Evolutionary conservation across 208 protist genomes (phyloP).

Genomic region (Herpetomonas samuelpessoai): DNA sequence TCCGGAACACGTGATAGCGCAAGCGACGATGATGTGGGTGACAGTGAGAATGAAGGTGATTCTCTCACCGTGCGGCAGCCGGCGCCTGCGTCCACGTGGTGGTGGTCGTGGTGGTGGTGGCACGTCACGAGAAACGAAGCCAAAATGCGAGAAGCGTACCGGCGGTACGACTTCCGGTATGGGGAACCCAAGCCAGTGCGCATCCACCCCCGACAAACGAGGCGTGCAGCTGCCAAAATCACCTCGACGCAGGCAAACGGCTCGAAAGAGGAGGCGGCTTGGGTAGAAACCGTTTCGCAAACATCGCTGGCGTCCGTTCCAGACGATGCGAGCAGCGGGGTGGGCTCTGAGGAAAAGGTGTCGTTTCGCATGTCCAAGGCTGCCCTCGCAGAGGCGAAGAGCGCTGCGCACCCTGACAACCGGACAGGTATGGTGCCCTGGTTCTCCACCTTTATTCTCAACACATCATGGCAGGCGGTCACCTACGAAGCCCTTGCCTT

Average conservation of each 20-base stretch:
- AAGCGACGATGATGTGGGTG: too few species aligned
- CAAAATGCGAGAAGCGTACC: not conserved
- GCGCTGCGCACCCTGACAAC: slow-evolving; percentile 48
- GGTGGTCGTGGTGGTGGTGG: slow-evolving; percentile 3
- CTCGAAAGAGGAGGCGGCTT: too few species aligned
- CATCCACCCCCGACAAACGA: not conserved
- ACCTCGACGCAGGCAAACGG: not conserved
- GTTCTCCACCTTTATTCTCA: slow-evolving; percentile 75
- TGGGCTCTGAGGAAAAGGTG: not conserved
- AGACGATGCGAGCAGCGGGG: not conserved
- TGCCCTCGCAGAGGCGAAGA: slow-evolving; percentile 22
- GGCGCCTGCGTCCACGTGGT: not conserved
- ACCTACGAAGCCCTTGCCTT: slow-evolving; percentile 52
- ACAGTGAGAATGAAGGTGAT: not conserved
- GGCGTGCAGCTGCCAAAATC: not conserved
- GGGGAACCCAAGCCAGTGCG: not conserved
- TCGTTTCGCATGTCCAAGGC: slow-evolving; percentile 20
- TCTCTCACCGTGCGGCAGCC: not conserved
- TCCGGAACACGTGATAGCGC: too few species aligned
- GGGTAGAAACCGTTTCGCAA: too few species aligned
- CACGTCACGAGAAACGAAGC: not conserved
- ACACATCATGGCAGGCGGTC: slow-evolving; percentile 55
- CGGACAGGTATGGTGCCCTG: slow-evolving; percentile 78
- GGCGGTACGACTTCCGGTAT: slow-evolving; percentile 1
- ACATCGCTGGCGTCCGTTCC: not conserved